These are phyloP conservation scores for Boletus tomentosulus DNA, from an alignment of 768 basidiomycete species.

Conservation along the genomic window DNA sequence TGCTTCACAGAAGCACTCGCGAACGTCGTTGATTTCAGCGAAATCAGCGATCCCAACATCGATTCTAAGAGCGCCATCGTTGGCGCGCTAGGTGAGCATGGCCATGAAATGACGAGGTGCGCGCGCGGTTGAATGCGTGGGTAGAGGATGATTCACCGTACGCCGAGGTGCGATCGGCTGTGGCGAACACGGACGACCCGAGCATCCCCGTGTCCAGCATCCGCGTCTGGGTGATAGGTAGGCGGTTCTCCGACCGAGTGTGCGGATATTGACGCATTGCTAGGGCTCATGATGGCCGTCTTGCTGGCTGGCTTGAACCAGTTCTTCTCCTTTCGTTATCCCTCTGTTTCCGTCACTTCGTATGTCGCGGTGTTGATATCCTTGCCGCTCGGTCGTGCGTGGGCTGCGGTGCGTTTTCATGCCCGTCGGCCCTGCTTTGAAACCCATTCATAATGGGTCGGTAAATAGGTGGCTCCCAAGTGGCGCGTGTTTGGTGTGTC, in stretches of 20 bases:
- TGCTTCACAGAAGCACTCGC: slow-evolving; percentile 1
- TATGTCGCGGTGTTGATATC: slow-evolving; percentile 69
- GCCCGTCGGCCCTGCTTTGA: too few species aligned
- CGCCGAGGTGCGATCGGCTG: slow-evolving; percentile 3
- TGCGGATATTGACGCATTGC: neutral
- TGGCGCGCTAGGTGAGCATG: slow-evolving; percentile 17
- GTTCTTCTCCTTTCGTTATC: slow-evolving; percentile 73
- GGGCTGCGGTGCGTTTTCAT: slow-evolving; percentile 40
- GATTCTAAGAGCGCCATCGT: slow-evolving; percentile 18
- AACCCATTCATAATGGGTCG: neutral
- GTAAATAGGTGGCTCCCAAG: slow-evolving; percentile 43
- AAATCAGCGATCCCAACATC: slow-evolving; percentile 38
- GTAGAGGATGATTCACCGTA: slow-evolving; percentile 50
- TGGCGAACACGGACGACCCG: slow-evolving; percentile 51
- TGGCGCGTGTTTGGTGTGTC: slow-evolving; percentile 55
- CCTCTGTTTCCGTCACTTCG: slow-evolving; percentile 37
- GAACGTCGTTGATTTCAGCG: slow-evolving; percentile 15
- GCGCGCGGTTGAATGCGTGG: slow-evolving; percentile 10
- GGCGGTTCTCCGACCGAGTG: neutral
- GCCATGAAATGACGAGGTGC: too few species aligned
- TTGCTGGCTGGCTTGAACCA: slow-evolving; percentile 72
- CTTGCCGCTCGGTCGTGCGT: slow-evolving; percentile 64
- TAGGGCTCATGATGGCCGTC: slow-evolving; percentile 45
- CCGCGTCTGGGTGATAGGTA: slow-evolving; percentile 57
- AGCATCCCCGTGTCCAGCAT: slow-evolving; percentile 57